Evolutionary conservation across 768 basidiomycete species (phyloP).

Genomic region (Russula virescens): DNA sequence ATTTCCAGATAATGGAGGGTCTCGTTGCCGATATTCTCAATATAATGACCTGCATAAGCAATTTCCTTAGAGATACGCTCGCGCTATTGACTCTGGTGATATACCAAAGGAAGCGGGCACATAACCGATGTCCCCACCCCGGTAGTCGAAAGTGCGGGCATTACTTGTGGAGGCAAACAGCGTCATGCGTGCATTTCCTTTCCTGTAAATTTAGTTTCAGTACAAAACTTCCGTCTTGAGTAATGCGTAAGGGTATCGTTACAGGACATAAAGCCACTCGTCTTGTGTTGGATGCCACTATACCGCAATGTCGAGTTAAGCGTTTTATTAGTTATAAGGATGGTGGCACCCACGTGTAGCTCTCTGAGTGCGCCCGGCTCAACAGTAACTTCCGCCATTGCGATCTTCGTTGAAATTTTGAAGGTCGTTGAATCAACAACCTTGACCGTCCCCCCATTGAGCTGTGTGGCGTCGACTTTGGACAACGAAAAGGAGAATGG

Average conservation of each 20-base stretch:
- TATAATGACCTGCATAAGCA: constrained; percentile 33
- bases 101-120: constrained; percentile 53
- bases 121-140: constrained; percentile 58
- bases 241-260: constrained; percentile 17
- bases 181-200: constrained; percentile 50
- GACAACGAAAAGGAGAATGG: constrained; percentile 47
- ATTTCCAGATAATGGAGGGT: constrained; percentile 39
- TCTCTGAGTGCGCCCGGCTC: constrained; percentile 56
- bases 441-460: constrained; percentile 39
- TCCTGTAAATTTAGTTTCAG: constrained; percentile 32
- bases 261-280: constrained; percentile 59
- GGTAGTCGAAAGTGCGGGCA: constrained; percentile 55
- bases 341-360: constrained; percentile 41
- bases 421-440: constrained; percentile 47
- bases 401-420: constrained; percentile 45
- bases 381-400: constrained; percentile 53
- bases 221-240: not conserved
- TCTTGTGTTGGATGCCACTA: constrained; percentile 70
- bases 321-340: not conserved
- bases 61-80: too few species aligned
- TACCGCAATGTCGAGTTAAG: not conserved
- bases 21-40: constrained; percentile 39
- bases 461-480: constrained; percentile 38
- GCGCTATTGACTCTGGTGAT: constrained; percentile 2
- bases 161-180: constrained; percentile 49